These are phyloP conservation scores for Acmispon strigosus DNA, from an alignment of 306 rosid species.

Conservation along the genomic window DNA sequence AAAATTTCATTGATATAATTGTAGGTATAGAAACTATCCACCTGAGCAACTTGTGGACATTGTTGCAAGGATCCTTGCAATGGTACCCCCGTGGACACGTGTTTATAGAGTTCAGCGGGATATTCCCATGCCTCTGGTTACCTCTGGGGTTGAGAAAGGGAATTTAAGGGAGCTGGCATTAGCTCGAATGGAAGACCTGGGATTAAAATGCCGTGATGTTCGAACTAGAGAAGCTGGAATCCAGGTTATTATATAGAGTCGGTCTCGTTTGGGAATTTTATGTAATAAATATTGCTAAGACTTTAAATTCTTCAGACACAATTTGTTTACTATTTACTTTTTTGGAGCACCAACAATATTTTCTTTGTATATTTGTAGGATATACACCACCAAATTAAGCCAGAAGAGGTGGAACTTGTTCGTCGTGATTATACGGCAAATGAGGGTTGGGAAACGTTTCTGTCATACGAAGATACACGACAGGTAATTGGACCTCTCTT, in stretches of 20 bases:
- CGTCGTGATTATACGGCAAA: slow-evolving; percentile 92
- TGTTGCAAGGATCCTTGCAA: slow-evolving; percentile 82
- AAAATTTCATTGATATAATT: slow-evolving; percentile 14
- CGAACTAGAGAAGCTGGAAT: slow-evolving; percentile 98
- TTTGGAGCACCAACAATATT: slow-evolving; percentile 7
- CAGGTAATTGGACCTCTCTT: slow-evolving; percentile 48
- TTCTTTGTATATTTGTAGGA: slow-evolving; percentile 44
- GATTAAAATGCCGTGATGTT: slow-evolving; percentile 94
- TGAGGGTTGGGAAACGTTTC: slow-evolving; percentile 98
- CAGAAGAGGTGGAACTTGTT: slow-evolving; percentile 92
- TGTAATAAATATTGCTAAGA: background rate
- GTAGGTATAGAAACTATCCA: slow-evolving; percentile 93
- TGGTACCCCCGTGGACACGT: slow-evolving; percentile 99
- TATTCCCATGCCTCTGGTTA: slow-evolving; percentile 97
- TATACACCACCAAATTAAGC: slow-evolving; percentile 89
- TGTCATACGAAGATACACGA: slow-evolving; percentile 85
- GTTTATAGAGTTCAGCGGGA: slow-evolving; percentile 98
- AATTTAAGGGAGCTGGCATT: slow-evolving; percentile 89
- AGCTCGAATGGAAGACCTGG: slow-evolving; percentile 97
- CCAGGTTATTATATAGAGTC: slow-evolving; percentile 47
- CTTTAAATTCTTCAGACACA: background rate
- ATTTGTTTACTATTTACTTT: background rate
- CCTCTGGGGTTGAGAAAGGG: slow-evolving; percentile 99
- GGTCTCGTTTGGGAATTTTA: slow-evolving; percentile 2
- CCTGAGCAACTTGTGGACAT: slow-evolving; percentile 99